Conservation (phyloP, 768 basidiomycete genomes). For the Hemileccinum rubropunctum region DNA sequence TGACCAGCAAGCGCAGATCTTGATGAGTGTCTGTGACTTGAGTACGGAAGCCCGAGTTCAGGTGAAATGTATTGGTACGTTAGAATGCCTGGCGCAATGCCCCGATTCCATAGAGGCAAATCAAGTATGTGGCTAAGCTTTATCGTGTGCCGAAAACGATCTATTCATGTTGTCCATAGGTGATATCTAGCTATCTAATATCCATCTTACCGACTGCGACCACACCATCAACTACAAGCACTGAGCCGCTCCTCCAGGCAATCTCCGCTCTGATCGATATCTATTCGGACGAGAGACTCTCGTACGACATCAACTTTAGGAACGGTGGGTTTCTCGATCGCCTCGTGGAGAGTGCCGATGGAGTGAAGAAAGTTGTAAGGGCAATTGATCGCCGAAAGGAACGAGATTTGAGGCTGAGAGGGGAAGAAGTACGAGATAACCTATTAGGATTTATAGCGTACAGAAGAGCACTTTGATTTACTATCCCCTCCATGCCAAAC, state of each 20-base stretch:
- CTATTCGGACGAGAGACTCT: slow-evolving; percentile 81
- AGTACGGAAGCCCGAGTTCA: slow-evolving; percentile 52
- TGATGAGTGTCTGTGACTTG: slow-evolving; percentile 65
- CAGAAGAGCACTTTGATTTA: slow-evolving; percentile 47
- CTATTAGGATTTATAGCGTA: slow-evolving; percentile 75
- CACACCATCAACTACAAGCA: slow-evolving; percentile 41
- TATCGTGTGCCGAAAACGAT: background rate
- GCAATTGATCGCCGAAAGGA: slow-evolving; percentile 66
- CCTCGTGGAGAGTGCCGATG: slow-evolving; percentile 58
- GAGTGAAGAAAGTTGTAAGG: slow-evolving; percentile 58
- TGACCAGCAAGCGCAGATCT: slow-evolving; percentile 56
- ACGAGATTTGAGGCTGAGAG: slow-evolving; percentile 60
- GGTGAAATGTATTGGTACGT: slow-evolving; percentile 81
- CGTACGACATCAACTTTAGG: slow-evolving; percentile 82
- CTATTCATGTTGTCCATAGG: slow-evolving; percentile 33
- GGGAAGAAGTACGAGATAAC: slow-evolving; percentile 77
- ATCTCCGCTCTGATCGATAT: slow-evolving; percentile 87
- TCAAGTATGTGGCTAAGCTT: slow-evolving; percentile 30
- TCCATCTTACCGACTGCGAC: slow-evolving; percentile 50
- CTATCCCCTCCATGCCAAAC: too few species aligned
- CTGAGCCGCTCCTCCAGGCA: slow-evolving; percentile 74
- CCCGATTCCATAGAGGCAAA: slow-evolving; percentile 60
- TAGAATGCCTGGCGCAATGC: slow-evolving; percentile 79
- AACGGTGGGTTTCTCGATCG: slow-evolving; percentile 53
- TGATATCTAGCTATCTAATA: slow-evolving; percentile 65